Conservation (phyloP, 257 asterid genomes). For the Solanum sitiens region DNA sequence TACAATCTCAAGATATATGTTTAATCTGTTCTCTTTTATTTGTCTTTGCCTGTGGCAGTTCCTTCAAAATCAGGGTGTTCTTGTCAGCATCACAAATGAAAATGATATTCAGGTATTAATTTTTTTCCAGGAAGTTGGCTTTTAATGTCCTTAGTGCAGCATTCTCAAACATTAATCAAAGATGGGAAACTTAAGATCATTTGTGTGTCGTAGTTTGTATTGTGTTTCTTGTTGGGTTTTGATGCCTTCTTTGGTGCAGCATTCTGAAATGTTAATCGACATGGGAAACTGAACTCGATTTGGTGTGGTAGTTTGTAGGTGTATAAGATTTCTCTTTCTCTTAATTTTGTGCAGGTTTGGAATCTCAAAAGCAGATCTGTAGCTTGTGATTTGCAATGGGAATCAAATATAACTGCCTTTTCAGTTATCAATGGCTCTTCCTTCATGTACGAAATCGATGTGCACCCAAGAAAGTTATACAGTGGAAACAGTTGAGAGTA, state of each 20-base stretch:
- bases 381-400: conserved; percentile 68
- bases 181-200: neutral
- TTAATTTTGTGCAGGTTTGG: conserved; percentile 62
- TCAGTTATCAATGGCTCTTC: conserved; percentile 73
- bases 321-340: neutral
- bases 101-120: conserved; percentile 62
- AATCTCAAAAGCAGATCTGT: conserved; percentile 56
- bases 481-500: neutral
- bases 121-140: neutral
- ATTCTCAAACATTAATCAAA: neutral
- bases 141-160: neutral
- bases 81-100: conserved; percentile 70
- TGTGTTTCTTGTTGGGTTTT: neutral
- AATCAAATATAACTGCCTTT: conserved; percentile 78
- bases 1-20: neutral
- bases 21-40: conserved; percentile 5
- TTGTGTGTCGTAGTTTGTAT: neutral
- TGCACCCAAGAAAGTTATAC: neutral
- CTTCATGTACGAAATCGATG: conserved; percentile 54
- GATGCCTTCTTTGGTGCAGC: neutral
- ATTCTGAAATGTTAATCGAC: neutral
- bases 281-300: neutral
- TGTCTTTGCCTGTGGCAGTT: conserved; percentile 44
- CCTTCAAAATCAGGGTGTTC: conserved; percentile 71
- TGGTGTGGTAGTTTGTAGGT: neutral